Percentiles rank a stretch among this genome's conserved stretches.
Evolutionary conservation across 176 grass and related monocot genomes (phyloP).

Genomic region (Cenchrus purpureus): DNA sequence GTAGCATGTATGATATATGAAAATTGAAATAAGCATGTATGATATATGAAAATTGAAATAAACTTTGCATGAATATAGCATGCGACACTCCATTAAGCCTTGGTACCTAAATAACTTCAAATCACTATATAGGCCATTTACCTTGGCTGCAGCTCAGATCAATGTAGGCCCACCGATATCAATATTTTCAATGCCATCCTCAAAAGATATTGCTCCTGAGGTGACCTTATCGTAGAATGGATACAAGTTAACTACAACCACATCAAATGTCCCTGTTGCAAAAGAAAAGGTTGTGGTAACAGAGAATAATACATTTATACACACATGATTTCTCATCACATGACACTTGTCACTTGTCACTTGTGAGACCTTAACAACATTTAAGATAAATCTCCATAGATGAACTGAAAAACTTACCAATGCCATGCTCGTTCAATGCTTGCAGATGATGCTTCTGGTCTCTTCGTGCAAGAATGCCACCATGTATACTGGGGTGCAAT

Average conservation of each 20-base stretch:
- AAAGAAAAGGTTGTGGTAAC: conserved; percentile 18
- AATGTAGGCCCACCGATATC: conserved; percentile 96
- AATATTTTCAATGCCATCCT: conserved; percentile 97
- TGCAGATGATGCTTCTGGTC: conserved; percentile 84
- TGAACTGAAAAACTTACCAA: conserved; percentile 50
- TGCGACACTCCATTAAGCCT: background rate
- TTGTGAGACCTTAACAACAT: background rate
- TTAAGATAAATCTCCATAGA: background rate
- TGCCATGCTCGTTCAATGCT: conserved; percentile 71
- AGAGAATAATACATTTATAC: background rate
- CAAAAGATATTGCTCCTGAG: conserved; percentile 71
- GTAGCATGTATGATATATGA: background rate
- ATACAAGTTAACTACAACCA: conserved; percentile 96
- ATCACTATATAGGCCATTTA: conserved; percentile 27
- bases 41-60: background rate
- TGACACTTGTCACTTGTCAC: background rate
- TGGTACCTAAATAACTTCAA: background rate
- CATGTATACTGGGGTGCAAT: conserved; percentile 92
- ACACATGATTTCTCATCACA: background rate
- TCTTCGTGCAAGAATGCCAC: conserved; percentile 95
- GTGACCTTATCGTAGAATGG: conserved; percentile 96
- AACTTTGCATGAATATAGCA: background rate
- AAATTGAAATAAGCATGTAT: background rate
- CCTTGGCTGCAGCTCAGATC: conserved; percentile 94
- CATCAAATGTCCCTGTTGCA: conserved; percentile 80